Base-by-base conservation (phyloP, 2,329 filamentous ascomycete genomes). In the Botryotinia calthae region DNA sequence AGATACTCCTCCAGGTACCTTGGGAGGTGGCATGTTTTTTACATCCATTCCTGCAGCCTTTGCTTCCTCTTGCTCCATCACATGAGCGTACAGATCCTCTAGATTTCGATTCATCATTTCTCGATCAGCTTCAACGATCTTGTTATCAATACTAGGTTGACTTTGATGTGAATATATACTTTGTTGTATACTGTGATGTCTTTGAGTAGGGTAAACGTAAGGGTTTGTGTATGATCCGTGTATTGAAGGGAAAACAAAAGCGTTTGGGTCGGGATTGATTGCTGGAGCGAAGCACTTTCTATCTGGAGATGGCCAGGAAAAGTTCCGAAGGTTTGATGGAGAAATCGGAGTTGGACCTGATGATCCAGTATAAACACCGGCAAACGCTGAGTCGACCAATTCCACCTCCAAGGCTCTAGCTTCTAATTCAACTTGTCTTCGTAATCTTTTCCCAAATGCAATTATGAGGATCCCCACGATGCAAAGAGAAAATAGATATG, bases 51-150 rank as follows among this genome's bases (percentile, higher is more conserved):
- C 89, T 65, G 85, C 85, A 76, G 86, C 84, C 81, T 90, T 91
- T 69, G 88, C 88, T 73, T 87, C 88, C 79, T 98, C 95, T 78
- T 97, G 93, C 81, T 94, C 93, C 90, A 97, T 92, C 76, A 97
- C 95, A 77, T 94, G 92, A 75, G 91, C 94, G 83, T 98, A 98
- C 81, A 98, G 90, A 78, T 93, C 90, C 82, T 97, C 94, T 82
- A 98, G 90, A 81, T 97, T 93, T 76, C 91, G 86, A 82, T 96
- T 90, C 75, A 93, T 90, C 84, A 91, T 91, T 79, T 87, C 86
- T 80, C 88, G 89, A 82, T 97, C 93, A 74, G 88, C 87, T 73
- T 91, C 88, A 37, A 98, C 87, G 25, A 97, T 87, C 73, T 87
- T 87, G 73, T 91, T 90, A 81, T 98, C 94, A 74, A 98, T 93